phyloP scores from a whole-genome alignment of 1,284 basidiomycete species.

The Calocybe gambosa region DNA sequence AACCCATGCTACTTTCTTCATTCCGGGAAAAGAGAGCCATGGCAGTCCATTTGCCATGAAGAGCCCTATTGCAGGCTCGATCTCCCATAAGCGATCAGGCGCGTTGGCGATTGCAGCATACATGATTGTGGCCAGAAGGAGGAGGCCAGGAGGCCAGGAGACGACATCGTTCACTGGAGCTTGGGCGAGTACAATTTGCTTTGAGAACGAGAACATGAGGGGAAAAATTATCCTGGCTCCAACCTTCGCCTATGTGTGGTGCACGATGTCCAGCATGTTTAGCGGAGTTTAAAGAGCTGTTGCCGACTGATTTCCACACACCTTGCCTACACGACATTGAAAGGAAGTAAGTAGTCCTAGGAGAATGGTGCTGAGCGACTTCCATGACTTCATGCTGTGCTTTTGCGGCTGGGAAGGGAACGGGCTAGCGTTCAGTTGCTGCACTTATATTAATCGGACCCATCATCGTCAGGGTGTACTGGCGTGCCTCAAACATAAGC shows the following conservation, averaged over 20 bases:
- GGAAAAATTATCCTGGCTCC: not conserved
- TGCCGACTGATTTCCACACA: not conserved
- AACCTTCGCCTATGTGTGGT: not conserved
- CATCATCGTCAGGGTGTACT: too few relatives aligned
- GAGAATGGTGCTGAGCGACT: too few relatives aligned
- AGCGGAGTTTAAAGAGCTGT: not conserved
- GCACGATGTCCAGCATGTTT: not conserved
- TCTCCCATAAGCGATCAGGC: slow-evolving; percentile 21
- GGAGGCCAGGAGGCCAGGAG: slow-evolving; percentile 24
- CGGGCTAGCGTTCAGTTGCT: too few relatives aligned
- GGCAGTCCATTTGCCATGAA: not conserved
- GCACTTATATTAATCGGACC: too few relatives aligned
- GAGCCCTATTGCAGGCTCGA: slow-evolving; percentile 2
- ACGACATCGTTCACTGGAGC: slow-evolving; percentile 25
- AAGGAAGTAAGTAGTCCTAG: too few relatives aligned
- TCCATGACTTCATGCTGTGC: too few relatives aligned
- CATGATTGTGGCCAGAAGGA: slow-evolving; percentile 23
- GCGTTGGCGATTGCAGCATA: slow-evolving; percentile 22
- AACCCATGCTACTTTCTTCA: not conserved
- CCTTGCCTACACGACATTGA: not conserved
- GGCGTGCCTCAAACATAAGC: too few relatives aligned
- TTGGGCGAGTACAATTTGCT: slow-evolving; percentile 16
- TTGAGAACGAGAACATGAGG: slow-evolving; percentile 1
- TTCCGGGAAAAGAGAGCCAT: not conserved
- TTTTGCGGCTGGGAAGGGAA: too few relatives aligned